A percentile compares a stretch with the other conserved stretches of the same genome.
Evolutionary conservation across 2,329 filamentous ascomycete species (phyloP).

Genomic region (Pseudocercospora fijiensis): DNA sequence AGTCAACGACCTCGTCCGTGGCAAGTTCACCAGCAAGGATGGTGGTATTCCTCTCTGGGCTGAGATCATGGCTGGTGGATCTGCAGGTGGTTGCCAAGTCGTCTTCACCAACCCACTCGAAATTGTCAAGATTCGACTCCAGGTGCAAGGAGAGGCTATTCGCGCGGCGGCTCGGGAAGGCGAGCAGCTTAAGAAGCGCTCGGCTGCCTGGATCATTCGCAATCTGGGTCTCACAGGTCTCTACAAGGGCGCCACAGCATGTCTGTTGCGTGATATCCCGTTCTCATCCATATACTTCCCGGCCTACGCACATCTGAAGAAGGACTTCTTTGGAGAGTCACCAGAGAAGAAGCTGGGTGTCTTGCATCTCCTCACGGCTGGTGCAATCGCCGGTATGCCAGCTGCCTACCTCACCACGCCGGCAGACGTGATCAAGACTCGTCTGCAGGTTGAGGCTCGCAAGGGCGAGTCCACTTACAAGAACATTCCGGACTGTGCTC

Average conservation of each 20-base stretch:
- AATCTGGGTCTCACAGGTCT: slow-evolving; percentile 91
- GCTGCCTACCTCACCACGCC: slow-evolving; percentile 85
- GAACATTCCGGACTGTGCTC: slow-evolving; percentile 79
- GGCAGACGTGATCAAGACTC: slow-evolving; percentile 98
- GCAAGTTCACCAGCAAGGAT: slow-evolving; percentile 69
- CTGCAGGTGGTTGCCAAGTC: slow-evolving; percentile 91
- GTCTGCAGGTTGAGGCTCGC: slow-evolving; percentile 92
- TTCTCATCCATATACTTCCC: slow-evolving; percentile 99
- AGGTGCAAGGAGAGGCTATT: slow-evolving; percentile 93
- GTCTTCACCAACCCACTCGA: slow-evolving; percentile 97
- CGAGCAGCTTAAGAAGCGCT: slow-evolving; percentile 78
- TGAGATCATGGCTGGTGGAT: slow-evolving; percentile 84
- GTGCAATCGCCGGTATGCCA: slow-evolving; percentile 70
- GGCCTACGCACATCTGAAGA: slow-evolving; percentile 90
- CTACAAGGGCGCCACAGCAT: slow-evolving; percentile 95
- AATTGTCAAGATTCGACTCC: slow-evolving; percentile 98
- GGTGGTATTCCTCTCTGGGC: slow-evolving; percentile 68
- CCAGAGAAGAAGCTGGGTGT: slow-evolving; percentile 84
- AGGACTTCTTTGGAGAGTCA: slow-evolving; percentile 88
- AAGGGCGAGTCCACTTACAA: slow-evolving; percentile 91
- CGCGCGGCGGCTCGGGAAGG: slow-evolving; percentile 71
- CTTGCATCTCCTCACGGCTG: slow-evolving; percentile 85
- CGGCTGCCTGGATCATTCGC: slow-evolving; percentile 95
- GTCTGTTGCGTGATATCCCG: slow-evolving; percentile 90
- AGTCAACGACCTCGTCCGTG: slow-evolving; percentile 89